Percentiles rank a stretch among this genome's conserved stretches.
These are phyloP conservation scores for Effrenium voratum DNA, from an alignment of 73 alveolate genomes.

Conservation along the genomic window DNA sequence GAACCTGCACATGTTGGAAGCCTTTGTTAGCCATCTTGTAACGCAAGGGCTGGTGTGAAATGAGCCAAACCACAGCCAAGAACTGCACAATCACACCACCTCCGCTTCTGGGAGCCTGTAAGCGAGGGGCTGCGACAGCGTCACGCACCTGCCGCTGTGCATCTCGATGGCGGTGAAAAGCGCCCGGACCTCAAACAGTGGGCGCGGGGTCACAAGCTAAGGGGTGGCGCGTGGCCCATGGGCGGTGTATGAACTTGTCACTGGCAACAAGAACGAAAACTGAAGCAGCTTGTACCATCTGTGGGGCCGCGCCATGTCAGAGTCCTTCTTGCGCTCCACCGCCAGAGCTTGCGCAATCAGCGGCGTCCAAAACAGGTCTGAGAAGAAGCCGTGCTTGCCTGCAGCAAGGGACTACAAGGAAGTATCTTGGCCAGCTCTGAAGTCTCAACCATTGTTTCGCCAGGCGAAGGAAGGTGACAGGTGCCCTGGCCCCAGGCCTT, in stretches of 20 bases:
- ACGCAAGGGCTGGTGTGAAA: neutral
- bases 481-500: constrained; percentile 21
- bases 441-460: neutral
- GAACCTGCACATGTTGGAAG: neutral
- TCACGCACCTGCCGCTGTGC: constrained; percentile 88
- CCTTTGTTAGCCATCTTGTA: neutral
- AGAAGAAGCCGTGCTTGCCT: constrained; percentile 74
- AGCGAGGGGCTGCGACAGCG: constrained; percentile 55
- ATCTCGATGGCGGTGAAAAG: constrained; percentile 74
- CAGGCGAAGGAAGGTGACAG: neutral
- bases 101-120: neutral
- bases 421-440: neutral
- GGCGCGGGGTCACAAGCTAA: neutral
- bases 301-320: constrained; percentile 58
- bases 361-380: constrained; percentile 88
- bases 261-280: too few species aligned
- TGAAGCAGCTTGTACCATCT: too few species aligned
- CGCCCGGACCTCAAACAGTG: constrained; percentile 55
- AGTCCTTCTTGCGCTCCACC: constrained; percentile 77
- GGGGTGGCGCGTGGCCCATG: too few species aligned
- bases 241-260: too few species aligned
- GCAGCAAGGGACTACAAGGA: neutral
- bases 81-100: too few species aligned
- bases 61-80: too few species aligned
- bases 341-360: constrained; percentile 90